These are phyloP conservation scores for Cocos nucifera DNA, from an alignment of 176 grass and related monocot genomes.

Conservation along the genomic window DNA sequence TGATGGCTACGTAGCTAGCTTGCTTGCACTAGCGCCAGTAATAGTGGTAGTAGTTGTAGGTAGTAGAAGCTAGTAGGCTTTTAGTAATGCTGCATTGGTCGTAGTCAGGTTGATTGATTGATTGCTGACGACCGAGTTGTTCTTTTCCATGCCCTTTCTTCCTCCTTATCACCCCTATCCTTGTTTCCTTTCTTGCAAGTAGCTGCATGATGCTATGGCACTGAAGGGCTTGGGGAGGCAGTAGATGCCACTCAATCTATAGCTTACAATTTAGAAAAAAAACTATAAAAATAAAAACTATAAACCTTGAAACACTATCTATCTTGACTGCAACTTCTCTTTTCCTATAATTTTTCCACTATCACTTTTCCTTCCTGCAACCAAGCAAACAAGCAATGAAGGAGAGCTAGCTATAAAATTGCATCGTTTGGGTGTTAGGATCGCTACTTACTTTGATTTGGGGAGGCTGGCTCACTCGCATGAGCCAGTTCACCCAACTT, in stretches of 20 bases:
- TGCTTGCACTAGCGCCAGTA: too few species aligned
- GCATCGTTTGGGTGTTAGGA: too few species aligned
- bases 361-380: constrained; percentile 57
- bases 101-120: neutral
- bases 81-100: too few species aligned
- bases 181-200: constrained; percentile 19
- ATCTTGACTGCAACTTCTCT: constrained; percentile 34
- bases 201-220: neutral
- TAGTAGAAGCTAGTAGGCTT: too few species aligned
- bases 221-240: constrained; percentile 15
- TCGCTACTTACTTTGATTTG: constrained; percentile 65
- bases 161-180: constrained; percentile 10
- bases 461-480: constrained; percentile 29
- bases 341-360: constrained; percentile 47
- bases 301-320: constrained; percentile 43
- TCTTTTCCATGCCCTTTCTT: constrained; percentile 1
- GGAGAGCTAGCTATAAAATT: too few species aligned
- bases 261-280: constrained; percentile 45
- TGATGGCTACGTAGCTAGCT: too few species aligned
- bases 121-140: neutral
- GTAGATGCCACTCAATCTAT: constrained; percentile 24
- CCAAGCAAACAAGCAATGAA: constrained; percentile 25
- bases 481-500: constrained; percentile 30
- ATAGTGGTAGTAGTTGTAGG: too few species aligned
- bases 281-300: constrained; percentile 1